These are phyloP conservation scores for Curvularia spicifera DNA, from an alignment of 2,329 filamentous ascomycete genomes.

Conservation along the genomic window DNA sequence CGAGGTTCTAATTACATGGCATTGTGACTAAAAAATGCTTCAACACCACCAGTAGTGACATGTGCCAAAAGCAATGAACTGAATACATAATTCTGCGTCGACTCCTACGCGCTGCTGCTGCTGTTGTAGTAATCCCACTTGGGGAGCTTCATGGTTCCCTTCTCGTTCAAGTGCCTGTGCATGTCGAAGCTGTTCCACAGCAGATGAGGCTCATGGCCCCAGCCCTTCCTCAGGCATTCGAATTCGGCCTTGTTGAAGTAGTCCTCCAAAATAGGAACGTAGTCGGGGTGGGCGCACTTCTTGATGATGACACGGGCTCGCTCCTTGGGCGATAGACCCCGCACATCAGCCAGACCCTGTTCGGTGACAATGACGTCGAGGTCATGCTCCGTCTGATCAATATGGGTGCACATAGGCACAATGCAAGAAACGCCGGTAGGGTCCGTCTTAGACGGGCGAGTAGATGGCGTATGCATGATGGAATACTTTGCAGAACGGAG, in stretches of 20 bases:
- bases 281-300: conserved; percentile 85
- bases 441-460: conserved; percentile 80
- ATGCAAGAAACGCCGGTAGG: conserved; percentile 84
- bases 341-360: conserved; percentile 82
- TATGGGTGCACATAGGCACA: conserved; percentile 91
- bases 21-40: background rate
- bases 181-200: conserved; percentile 88
- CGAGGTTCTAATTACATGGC: background rate
- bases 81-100: background rate
- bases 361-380: conserved; percentile 85
- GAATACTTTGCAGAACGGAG: conserved; percentile 79
- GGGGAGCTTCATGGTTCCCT: conserved; percentile 87
- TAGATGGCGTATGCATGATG: conserved; percentile 92
- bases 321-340: conserved; percentile 79
- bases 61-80: background rate
- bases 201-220: conserved; percentile 89
- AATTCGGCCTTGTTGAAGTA: conserved; percentile 88
- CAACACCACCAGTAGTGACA: background rate
- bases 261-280: conserved; percentile 78
- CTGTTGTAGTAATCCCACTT: conserved; percentile 60
- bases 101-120: conserved; percentile 14
- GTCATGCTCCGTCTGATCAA: conserved; percentile 93
- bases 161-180: conserved; percentile 80
- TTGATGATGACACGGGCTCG: conserved; percentile 83
- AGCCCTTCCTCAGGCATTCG: conserved; percentile 83